These are phyloP conservation scores for Linnemannia schmuckeri DNA, from an alignment of 192 early-diverging fungal genomes.

Conservation along the genomic window DNA sequence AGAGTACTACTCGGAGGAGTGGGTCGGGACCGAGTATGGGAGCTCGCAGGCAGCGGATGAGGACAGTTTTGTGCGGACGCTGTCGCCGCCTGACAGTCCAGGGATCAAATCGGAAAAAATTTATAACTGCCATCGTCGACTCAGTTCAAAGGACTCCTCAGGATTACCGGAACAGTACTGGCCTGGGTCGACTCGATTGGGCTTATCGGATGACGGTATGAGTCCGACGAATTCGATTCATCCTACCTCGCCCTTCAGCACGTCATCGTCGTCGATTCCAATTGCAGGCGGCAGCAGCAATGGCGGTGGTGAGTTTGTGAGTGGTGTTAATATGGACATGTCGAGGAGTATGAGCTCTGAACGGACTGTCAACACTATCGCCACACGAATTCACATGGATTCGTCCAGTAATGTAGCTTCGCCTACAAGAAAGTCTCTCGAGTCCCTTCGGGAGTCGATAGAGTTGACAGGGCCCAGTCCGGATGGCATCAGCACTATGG, in stretches of 20 bases:
- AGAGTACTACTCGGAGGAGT: constrained; percentile 38
- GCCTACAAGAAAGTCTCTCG: not conserved
- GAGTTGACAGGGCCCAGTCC: not conserved
- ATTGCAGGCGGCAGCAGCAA: not conserved
- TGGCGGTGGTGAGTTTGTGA: not conserved
- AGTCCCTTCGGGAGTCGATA: constrained; percentile 1
- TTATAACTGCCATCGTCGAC: constrained; percentile 20
- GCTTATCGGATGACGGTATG: constrained; percentile 24
- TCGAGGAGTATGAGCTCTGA: constrained; percentile 28
- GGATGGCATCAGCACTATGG: not conserved
- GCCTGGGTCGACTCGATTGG: constrained; percentile 39
- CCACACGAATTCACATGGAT: not conserved
- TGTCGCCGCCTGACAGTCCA: constrained; percentile 35
- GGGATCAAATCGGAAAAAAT: constrained; percentile 1
- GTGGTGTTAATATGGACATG: constrained; percentile 9
- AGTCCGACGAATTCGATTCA: constrained; percentile 17
- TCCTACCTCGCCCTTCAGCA: constrained; percentile 12
- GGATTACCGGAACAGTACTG: constrained; percentile 35
- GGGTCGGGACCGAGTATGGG: constrained; percentile 23
- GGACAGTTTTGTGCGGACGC: constrained; percentile 3
- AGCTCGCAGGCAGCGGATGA: constrained; percentile 18
- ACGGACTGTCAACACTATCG: constrained; percentile 11
- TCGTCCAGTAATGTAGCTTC: not conserved
- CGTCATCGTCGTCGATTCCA: not conserved
- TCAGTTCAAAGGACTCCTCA: constrained; percentile 35